Percentiles rank a stretch among this genome's conserved stretches.
Conservation (phyloP, 768 basidiomycete genomes). For the Pisolithus orientalis region DNA sequence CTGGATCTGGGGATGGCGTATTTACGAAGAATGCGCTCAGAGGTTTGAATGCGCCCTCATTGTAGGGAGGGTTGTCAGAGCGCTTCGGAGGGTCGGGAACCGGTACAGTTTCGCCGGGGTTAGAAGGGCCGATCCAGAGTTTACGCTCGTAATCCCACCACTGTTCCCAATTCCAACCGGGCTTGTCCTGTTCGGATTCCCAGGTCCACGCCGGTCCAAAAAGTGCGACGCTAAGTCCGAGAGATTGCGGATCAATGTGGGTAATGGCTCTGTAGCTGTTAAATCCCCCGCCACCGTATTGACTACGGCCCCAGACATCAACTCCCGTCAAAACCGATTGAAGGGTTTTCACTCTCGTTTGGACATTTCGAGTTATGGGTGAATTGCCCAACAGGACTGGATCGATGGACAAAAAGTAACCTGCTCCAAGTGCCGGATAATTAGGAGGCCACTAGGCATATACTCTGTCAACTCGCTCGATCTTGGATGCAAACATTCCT, state of each 20-base stretch:
- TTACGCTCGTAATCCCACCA: conserved; percentile 75
- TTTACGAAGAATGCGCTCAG: conserved; percentile 48
- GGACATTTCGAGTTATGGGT: background rate
- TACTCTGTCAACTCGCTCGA: background rate
- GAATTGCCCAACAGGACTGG: conserved; percentile 26
- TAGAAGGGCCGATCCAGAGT: conserved; percentile 61
- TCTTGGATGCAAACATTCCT: conserved; percentile 11
- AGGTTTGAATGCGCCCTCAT: conserved; percentile 50
- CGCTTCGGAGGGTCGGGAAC: conserved; percentile 37
- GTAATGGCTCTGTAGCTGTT: conserved; percentile 61
- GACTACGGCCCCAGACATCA: conserved; percentile 78
- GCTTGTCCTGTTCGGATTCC: conserved; percentile 60
- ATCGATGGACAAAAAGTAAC: conserved; percentile 53
- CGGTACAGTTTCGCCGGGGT: conserved; percentile 31
- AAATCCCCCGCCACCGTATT: conserved; percentile 70
- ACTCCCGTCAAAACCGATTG: conserved; percentile 65
- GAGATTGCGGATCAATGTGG: conserved; percentile 50
- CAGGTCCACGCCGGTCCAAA: conserved; percentile 84
- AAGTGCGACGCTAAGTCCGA: conserved; percentile 68
- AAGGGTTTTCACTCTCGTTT: conserved; percentile 33
- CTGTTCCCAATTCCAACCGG: conserved; percentile 53
- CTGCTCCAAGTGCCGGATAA: conserved; percentile 44
- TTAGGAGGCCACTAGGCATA: conserved; percentile 48
- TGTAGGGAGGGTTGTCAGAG: conserved; percentile 34
- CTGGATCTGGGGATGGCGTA: conserved; percentile 50